Evolutionary conservation across 495 filamentous ascomycete genomes (phyloP), one percentile per base, ranked within the genome.

Genomic region (Hapsidospora chrysogenum): DNA sequence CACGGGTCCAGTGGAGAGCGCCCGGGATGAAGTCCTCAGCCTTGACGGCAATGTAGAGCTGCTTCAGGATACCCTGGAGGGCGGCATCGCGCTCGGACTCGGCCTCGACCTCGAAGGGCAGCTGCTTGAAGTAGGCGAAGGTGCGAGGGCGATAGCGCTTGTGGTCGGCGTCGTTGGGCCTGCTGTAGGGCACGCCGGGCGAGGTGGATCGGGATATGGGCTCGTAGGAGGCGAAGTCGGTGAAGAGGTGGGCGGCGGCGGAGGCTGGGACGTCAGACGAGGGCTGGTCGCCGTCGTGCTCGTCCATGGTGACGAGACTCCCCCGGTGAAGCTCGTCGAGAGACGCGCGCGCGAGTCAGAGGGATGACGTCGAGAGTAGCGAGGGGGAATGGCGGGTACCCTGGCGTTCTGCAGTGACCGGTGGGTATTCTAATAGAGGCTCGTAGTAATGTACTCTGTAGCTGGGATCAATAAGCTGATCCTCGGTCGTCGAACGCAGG

Each of bases 1-100:
- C 87, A 45, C 89, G 74, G 36, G 89, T 95, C 92, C 92, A 99
- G 56, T 96, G 86, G 15, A 92, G 66, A 9, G 89, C 89, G 11
- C 89, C 92, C 0, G 89, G 81, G 34, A 77, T 71, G 55, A 96
- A 96, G 53, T 99, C 92, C 22, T 92, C 85, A 11, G 89, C 78
- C 52, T 84, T 76, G 40, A 96, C 69, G 18, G 85, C 68, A 48
- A 93, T 78, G 50, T 92, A 96, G 17, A 99, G 76, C 44, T 92
- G 80, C 47, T 82, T 84, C 47, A 96, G 58, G 39, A 93, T 93
- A 55, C 86, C 82, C 7, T 74, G 64, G 30, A 96, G 60, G 33
- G 81, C 81, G 15, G 61, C 63, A 47, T 82, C 72, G 36, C 84
- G 65, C 51, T 83, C 71, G 14, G 61, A 43, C 36, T 85, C 74